Base-by-base conservation (phyloP, 2,329 filamentous ascomycete species). In the Trichoderma polysporum region DNA sequence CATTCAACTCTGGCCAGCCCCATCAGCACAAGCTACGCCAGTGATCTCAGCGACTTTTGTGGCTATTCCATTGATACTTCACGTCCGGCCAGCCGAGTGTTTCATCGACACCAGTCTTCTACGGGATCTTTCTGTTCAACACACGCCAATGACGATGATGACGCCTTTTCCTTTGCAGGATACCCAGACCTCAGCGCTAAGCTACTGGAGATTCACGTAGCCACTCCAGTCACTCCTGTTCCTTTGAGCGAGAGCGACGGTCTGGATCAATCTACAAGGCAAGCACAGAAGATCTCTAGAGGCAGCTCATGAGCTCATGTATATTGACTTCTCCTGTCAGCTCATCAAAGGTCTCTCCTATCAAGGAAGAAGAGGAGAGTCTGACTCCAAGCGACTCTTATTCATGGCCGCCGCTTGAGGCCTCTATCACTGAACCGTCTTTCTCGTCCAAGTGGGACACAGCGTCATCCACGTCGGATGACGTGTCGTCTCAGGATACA, bases 51-150 rank as follows among this genome's bases (percentile, higher is more conserved):
- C 33, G 76, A 79, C 39, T 75, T 78, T 45, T 76, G 75, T 3
- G 70, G 68, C 2, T 65, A 75, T 19, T 70, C 70, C 1, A 54
- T 75, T 13, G 70, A 72, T 9, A 70, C 66, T 0, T 74, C 76
- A n/a, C 69, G 71, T 1, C 70, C 75, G 5, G 50, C 69, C 6
- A 74, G 75, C 66, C 71, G 74, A 19, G 72, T 75, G 61, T 72
- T 73, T 47, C 78, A 79, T 72, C 72, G 77, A 3, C 75, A 77
- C 41, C 71, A 74, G 15, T 73, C 75, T 0, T 78, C 76, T 0
- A 78, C 63, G 25, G 77, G 75, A 2, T 79, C 78, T 3, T 45
- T 59, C n/a, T 79, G 78, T 31, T 80, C 77, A 15, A 79, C 78
- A 0, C 78, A 77, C 68, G 75, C 79, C 45, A 78, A 79, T 41